phyloP scores from a whole-genome alignment of 371 early-diverging fungal genomes.

The Scutellospora calospora region DNA sequence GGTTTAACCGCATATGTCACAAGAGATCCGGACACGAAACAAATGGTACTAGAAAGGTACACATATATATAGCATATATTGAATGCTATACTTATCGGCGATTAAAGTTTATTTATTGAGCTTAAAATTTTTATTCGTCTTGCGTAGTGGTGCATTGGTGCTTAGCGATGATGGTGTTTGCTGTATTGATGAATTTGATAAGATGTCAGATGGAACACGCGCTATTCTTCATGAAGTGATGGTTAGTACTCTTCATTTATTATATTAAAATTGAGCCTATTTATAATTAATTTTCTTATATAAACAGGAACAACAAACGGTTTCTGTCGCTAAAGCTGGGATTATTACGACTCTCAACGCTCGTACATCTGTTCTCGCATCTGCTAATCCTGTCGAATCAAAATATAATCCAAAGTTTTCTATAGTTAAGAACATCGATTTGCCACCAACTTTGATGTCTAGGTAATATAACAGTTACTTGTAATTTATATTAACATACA shows the following conservation, averaged over 20 bases:
- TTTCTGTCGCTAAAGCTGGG: slow-evolving; percentile 99
- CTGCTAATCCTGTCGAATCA: slow-evolving; percentile 98
- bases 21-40: slow-evolving; percentile 96
- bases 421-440: slow-evolving; percentile 95
- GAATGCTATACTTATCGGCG: background rate
- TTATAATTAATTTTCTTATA: slow-evolving; percentile 21
- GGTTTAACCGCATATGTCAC: slow-evolving; percentile 99
- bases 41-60: slow-evolving; percentile 95
- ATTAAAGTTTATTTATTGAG: background rate
- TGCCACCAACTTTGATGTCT: slow-evolving; percentile 97
- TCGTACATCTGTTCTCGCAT: slow-evolving; percentile 97
- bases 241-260: slow-evolving; percentile 58
- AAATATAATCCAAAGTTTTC: slow-evolving; percentile 90
- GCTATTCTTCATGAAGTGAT: slow-evolving; percentile 99
- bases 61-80: background rate
- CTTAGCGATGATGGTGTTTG: slow-evolving; percentile 99
- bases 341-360: slow-evolving; percentile 99
- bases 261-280: background rate
- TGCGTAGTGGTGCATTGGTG: slow-evolving; percentile 96
- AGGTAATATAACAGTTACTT: slow-evolving; percentile 55
- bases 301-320: slow-evolving; percentile 97
- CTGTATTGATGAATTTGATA: slow-evolving; percentile 99
- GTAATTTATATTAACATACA: background rate
- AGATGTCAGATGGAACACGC: slow-evolving; percentile 97
- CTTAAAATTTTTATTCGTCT: background rate